Base-by-base conservation (phyloP, 2,329 filamentous ascomycete genomes). In the Diaporthe citriasiana region DNA sequence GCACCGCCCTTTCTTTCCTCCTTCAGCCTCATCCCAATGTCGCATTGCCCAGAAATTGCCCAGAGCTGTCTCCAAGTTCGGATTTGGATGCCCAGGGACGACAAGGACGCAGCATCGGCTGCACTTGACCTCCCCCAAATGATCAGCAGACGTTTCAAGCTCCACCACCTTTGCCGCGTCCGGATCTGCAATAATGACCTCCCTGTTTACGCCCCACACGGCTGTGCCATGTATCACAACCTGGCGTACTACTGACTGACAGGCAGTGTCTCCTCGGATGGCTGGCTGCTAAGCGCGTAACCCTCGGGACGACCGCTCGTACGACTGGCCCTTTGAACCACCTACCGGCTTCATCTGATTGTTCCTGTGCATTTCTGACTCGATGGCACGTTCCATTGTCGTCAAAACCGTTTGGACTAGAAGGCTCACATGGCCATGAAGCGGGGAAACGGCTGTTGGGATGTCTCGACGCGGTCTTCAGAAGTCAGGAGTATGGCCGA, bases 341-440 rank as follows among this genome's bases (percentile, higher is more conserved):
- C 42, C 9, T 60, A 55, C 73, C 45, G 55, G 70, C 60, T 72
- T 72, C 73, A 51, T 74, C 73, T 56, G 70, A 74, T 55, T 33
- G 40, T 56, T 56, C 8, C 1, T 45, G 27, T 4, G 27, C 63
- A 63, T 66, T 51, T 38, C 56, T 53, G 56, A 35, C 27, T 55
- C 60, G 25, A 42, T 59, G 70, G 63, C 47, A 74, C 73, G 73
- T 73, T 70, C 70, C 73, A 73, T 47, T 42, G 25, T 45, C 70
- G 33, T 69, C 60, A 68, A 69, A 66, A 63, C 69, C 68, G 73
- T 74, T 66, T 73, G 73, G 63, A 63, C 38, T 66, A 56, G 63
- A 33, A 19, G 22, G 38, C 2, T 47, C 33, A 50, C 70, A 72
- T 55, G 57, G 56, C 47, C 45, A n/a, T n/a, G 38, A n/a, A 17